Percentiles rank a stretch among this genome's conserved stretches.
phyloP scores from a whole-genome alignment of 257 asterid species.

The Avicennia marina region DNA sequence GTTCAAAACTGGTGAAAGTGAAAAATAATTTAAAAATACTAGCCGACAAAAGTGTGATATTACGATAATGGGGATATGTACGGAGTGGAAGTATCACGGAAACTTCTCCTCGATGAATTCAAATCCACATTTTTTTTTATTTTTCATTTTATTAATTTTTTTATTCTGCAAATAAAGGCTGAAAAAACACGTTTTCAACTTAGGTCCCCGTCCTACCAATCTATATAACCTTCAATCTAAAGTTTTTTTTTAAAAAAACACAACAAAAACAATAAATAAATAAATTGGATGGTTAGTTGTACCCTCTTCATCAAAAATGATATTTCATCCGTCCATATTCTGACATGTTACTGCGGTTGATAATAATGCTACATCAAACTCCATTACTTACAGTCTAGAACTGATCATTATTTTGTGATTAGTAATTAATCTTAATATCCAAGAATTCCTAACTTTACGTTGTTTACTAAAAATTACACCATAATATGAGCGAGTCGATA shows the following conservation, averaged over 20 bases:
- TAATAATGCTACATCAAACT: slow-evolving; percentile 3
- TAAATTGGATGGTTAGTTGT: slow-evolving; percentile 12
- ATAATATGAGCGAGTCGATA: too few species aligned
- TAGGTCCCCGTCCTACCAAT: slow-evolving; percentile 13
- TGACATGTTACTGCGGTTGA: slow-evolving; percentile 17
- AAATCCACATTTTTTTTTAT: neutral
- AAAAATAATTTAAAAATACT: neutral
- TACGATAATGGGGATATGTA: neutral
- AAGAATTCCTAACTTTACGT: slow-evolving; percentile 12
- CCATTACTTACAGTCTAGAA: too few species aligned
- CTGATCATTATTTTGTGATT: neutral
- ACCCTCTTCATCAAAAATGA: slow-evolving; percentile 20
- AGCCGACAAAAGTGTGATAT: neutral
- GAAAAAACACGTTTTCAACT: slow-evolving; percentile 2
- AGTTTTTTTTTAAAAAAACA: too few species aligned
- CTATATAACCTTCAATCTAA: neutral
- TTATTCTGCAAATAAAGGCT: neutral
- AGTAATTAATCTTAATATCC: slow-evolving; percentile 8
- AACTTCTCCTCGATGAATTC: neutral
- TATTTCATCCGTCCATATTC: slow-evolving; percentile 14
- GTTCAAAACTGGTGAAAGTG: neutral
- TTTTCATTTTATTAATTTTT: too few species aligned
- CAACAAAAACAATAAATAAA: too few species aligned
- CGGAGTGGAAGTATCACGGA: slow-evolving; percentile 12
- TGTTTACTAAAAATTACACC: slow-evolving; percentile 1